Conservation (phyloP, 202 grass and related monocot species). For the Brachypodium distachyon region DNA sequence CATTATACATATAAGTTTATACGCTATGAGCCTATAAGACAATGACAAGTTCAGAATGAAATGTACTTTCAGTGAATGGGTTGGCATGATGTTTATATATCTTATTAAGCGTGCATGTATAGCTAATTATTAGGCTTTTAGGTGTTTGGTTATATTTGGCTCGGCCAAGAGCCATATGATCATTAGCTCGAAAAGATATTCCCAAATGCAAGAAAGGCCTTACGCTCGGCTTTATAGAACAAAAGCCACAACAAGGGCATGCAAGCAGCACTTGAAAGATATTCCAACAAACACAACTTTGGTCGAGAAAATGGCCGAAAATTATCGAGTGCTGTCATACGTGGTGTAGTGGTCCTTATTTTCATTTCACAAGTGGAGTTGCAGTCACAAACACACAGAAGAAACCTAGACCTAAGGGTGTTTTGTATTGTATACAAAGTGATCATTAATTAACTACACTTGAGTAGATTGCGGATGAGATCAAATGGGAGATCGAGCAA, state of each 20-base stretch:
- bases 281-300: background rate
- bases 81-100: background rate
- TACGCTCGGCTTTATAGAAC: background rate
- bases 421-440: background rate
- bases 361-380: slow-evolving; percentile 14
- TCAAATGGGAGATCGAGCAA: background rate
- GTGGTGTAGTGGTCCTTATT: background rate
- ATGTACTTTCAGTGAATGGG: background rate
- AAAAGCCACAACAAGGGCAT: background rate
- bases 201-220: background rate
- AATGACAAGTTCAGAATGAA: slow-evolving; percentile 11
- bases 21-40: slow-evolving; percentile 5
- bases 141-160: background rate
- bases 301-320: too few species aligned
- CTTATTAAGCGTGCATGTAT: background rate
- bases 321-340: slow-evolving; percentile 1
- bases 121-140: background rate
- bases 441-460: background rate
- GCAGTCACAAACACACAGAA: slow-evolving; percentile 4
- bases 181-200: slow-evolving; percentile 14
- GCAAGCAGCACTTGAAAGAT: background rate
- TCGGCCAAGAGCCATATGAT: slow-evolving; percentile 4
- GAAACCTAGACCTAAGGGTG: background rate
- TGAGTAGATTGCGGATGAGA: background rate
- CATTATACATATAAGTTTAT: background rate